phyloP scores from a whole-genome alignment of 257 asterid species.

The Phtheirospermum japonicum region DNA sequence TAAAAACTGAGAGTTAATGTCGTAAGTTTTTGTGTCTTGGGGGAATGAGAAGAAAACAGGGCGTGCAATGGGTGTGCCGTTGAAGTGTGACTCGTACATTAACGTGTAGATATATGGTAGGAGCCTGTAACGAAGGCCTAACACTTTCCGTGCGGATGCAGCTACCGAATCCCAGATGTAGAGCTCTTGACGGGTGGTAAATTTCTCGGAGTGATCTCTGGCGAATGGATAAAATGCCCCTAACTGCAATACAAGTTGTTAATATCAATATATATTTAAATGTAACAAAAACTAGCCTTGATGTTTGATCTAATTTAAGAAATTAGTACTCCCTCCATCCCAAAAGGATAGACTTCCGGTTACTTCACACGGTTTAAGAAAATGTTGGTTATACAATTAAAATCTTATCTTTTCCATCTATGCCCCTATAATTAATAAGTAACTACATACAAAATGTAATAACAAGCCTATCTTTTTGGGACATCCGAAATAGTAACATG shows the following conservation, averaged over 20 bases:
- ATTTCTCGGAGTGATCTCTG: slow-evolving; percentile 47
- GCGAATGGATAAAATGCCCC: slow-evolving; percentile 75
- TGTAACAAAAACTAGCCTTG: background rate
- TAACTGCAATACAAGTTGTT: slow-evolving; percentile 31
- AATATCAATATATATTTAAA: background rate
- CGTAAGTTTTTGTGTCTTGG: slow-evolving; percentile 39
- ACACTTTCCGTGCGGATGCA: slow-evolving; percentile 47
- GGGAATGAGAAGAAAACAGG: slow-evolving; percentile 72
- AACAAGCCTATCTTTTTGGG: no score
- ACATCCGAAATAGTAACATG: no score
- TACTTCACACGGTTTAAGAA: no score
- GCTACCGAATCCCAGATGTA: slow-evolving; percentile 66
- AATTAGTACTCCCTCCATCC: no score
- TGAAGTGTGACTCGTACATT: slow-evolving; percentile 55
- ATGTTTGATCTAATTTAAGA: no score
- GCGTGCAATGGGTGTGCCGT: slow-evolving; percentile 58
- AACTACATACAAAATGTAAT: no score
- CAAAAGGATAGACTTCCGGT: no score
- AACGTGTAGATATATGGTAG: slow-evolving; percentile 58
- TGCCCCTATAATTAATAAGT: no score
- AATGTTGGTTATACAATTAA: no score
- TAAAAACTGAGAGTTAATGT: slow-evolving; percentile 49
- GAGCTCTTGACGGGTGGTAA: slow-evolving; percentile 45
- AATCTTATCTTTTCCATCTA: no score
- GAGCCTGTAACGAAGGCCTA: slow-evolving; percentile 55